Percentiles rank a stretch among this genome's conserved stretches.
These are phyloP conservation scores for Anthracocystis walkeri DNA, from an alignment of 1,284 basidiomycete genomes.

Conservation along the genomic window DNA sequence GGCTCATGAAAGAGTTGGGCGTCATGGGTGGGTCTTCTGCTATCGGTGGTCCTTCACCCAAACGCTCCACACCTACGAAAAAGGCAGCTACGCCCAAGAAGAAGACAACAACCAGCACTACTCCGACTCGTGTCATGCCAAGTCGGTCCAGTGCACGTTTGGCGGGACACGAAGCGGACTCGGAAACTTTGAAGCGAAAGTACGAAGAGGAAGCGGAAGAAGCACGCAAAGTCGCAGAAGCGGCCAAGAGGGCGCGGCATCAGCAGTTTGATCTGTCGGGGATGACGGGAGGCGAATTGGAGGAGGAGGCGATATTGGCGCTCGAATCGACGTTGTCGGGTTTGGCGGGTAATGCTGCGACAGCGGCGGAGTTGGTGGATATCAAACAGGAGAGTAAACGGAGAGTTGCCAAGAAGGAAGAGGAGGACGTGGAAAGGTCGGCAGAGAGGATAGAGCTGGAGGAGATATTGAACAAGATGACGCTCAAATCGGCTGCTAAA, in stretches of 20 bases:
- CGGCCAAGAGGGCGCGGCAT: conserved; percentile 55
- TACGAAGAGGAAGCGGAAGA: conserved; percentile 57
- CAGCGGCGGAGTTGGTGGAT: conserved; percentile 36
- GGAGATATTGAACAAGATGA: conserved; percentile 56
- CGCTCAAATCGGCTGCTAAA: conserved; percentile 52
- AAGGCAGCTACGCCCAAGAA: conserved; percentile 40
- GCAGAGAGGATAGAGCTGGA: conserved; percentile 44
- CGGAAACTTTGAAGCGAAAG: conserved; percentile 52
- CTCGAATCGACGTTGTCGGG: conserved; percentile 35
- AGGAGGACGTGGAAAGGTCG: conserved; percentile 2
- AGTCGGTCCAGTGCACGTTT: conserved; percentile 52
- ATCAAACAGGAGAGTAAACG: conserved; percentile 40
- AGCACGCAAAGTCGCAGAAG: conserved; percentile 41
- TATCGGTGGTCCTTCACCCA: conserved; percentile 42
- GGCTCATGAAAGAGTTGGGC: conserved; percentile 62
- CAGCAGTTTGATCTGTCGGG: conserved; percentile 49
- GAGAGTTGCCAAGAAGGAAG: conserved; percentile 4
- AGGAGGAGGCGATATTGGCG: conserved; percentile 37
- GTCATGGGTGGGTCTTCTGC: conserved; percentile 53
- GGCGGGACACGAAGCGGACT: conserved; percentile 57
- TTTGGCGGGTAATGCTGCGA: conserved; percentile 21
- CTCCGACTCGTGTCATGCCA: conserved; percentile 43
- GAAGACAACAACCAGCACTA: conserved; percentile 9
- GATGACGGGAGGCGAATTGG: conserved; percentile 46
- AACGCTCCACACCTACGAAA: conserved; percentile 29